These are phyloP conservation scores for Marasmius sp. DNA, from an alignment of 1,284 basidiomycete species.

Conservation along the genomic window DNA sequence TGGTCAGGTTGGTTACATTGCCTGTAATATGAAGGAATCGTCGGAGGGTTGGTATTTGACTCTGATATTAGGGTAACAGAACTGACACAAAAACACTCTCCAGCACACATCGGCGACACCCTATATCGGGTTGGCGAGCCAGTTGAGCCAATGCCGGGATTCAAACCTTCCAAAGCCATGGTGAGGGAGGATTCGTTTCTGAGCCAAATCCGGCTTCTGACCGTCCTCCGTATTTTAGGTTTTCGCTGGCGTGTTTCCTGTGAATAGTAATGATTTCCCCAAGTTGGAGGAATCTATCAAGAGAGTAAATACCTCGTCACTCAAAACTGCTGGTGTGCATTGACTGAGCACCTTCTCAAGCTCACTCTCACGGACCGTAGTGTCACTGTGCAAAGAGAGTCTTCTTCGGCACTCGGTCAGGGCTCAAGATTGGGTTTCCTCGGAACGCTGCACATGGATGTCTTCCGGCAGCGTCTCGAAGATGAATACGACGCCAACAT, in stretches of 20 bases:
- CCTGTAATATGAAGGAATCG: constrained; percentile 98
- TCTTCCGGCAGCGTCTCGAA: constrained; percentile 93
- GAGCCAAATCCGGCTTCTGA: neutral
- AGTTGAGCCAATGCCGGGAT: constrained; percentile 88
- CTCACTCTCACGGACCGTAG: constrained; percentile 86
- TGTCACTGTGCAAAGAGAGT: constrained; percentile 91
- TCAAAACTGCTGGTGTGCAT: neutral
- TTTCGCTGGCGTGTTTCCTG: constrained; percentile 93
- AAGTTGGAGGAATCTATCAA: constrained; percentile 97
- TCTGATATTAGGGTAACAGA: constrained; percentile 15
- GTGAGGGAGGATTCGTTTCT: constrained; percentile 35
- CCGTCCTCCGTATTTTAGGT: constrained; percentile 50
- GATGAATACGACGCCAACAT: constrained; percentile 94
- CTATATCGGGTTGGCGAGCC: constrained; percentile 75
- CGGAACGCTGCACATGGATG: constrained; percentile 96
- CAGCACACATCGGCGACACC: constrained; percentile 93
- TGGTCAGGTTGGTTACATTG: constrained; percentile 90
- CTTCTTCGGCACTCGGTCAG: constrained; percentile 92
- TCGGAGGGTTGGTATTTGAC: constrained; percentile 71
- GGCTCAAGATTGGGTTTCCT: constrained; percentile 95
- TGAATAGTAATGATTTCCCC: constrained; percentile 88
- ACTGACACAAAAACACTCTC: neutral
- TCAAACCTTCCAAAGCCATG: constrained; percentile 94
- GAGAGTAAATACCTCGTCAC: constrained; percentile 52
- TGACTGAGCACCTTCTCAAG: constrained; percentile 36